Conservation (phyloP, 1,284 basidiomycete species). For the Gymnopus androsaceus region DNA sequence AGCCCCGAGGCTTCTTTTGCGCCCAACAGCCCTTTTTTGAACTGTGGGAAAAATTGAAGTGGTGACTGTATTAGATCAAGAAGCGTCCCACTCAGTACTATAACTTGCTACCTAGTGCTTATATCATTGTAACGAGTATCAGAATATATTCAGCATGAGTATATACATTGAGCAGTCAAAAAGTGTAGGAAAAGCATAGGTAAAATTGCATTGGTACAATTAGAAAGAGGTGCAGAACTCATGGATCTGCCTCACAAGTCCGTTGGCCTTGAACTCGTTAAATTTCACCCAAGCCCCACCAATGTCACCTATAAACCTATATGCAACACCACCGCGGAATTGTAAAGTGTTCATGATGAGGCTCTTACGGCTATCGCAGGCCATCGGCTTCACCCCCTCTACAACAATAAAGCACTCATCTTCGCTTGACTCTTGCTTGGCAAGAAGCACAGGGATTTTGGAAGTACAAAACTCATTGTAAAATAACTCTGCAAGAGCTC, state of each 20-base stretch:
- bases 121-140: too few relatives aligned
- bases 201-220: too few relatives aligned
- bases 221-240: too few relatives aligned
- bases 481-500: neutral
- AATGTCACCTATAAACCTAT: neutral
- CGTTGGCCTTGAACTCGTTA: neutral
- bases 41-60: too few relatives aligned
- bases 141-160: too few relatives aligned
- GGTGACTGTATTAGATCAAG: too few relatives aligned
- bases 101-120: too few relatives aligned
- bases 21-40: too few relatives aligned
- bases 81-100: too few relatives aligned
- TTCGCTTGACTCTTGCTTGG: neutral
- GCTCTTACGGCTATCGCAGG: neutral
- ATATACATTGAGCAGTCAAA: too few relatives aligned
- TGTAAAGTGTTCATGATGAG: conserved; percentile 2
- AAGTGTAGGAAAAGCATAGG: too few relatives aligned
- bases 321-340: neutral
- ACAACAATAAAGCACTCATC: neutral
- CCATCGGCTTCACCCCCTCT: neutral
- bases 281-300: neutral
- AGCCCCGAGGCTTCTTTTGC: too few relatives aligned
- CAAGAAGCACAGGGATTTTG: neutral
- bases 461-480: neutral
- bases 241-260: neutral